Conservation (phyloP, 768 basidiomycete species). For the Arthromyces matolae region DNA sequence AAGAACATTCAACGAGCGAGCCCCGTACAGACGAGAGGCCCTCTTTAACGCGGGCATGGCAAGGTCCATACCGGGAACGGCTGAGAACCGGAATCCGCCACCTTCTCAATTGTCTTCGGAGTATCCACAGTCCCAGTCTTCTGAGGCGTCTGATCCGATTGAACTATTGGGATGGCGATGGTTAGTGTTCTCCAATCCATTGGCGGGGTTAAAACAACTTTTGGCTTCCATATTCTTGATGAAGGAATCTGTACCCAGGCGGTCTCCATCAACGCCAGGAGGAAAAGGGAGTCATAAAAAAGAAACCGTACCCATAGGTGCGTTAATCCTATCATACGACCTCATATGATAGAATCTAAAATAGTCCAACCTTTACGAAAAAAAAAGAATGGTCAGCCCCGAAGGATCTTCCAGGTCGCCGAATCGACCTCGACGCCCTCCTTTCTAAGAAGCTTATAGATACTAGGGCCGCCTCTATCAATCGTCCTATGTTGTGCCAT, state of each 20-base stretch:
- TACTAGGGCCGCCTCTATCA: conserved; percentile 83
- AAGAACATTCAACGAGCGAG: conserved; percentile 69
- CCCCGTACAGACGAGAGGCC: conserved; percentile 68
- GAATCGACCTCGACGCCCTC: conserved; percentile 69
- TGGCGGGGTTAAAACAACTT: conserved; percentile 77
- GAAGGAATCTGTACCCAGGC: conserved; percentile 26
- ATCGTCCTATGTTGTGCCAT: conserved; percentile 89
- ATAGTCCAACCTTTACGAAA: conserved; percentile 58
- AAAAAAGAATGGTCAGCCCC: neutral
- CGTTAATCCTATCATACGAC: conserved; percentile 87
- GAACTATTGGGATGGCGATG: conserved; percentile 51
- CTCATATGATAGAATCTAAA: conserved; percentile 93
- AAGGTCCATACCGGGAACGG: conserved; percentile 64
- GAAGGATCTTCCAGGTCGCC: neutral
- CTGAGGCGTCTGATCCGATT: conserved; percentile 44
- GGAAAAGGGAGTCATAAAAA: neutral
- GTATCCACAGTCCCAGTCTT: conserved; percentile 63
- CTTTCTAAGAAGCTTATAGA: conserved; percentile 77
- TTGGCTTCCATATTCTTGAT: conserved; percentile 69
- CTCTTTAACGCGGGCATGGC: conserved; percentile 70
- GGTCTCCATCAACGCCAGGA: neutral
- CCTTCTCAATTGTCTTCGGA: conserved; percentile 61
- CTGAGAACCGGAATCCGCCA: conserved; percentile 77
- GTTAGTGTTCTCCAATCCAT: conserved; percentile 69
- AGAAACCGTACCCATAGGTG: conserved; percentile 51